Evolutionary conservation across 495 filamentous ascomycete genomes (phyloP).

Genomic region (Neurospora sp.): DNA sequence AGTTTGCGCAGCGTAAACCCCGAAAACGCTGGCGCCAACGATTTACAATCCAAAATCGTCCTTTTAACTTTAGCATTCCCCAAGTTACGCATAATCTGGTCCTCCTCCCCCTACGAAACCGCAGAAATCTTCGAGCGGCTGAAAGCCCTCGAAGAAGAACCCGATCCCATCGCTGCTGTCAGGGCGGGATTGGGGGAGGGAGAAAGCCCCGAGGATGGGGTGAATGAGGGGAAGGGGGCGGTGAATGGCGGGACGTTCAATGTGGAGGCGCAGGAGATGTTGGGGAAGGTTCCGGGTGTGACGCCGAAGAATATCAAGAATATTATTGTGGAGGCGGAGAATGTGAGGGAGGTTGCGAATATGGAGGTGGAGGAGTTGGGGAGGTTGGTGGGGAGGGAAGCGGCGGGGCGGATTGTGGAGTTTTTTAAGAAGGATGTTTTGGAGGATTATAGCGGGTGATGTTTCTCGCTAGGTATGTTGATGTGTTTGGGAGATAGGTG

Average conservation of each 20-base stretch:
- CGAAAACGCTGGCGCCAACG: conserved; percentile 47
- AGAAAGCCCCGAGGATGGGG: conserved; percentile 39
- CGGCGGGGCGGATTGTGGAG: conserved; percentile 61
- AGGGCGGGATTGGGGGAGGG: conserved; percentile 62
- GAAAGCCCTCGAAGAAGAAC: conserved; percentile 80
- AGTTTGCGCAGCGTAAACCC: conserved; percentile 44
- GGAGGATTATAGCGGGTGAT: conserved; percentile 21
- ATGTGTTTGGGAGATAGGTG: not conserved
- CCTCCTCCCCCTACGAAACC: conserved; percentile 85
- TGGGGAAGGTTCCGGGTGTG: conserved; percentile 78
- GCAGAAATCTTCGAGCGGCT: conserved; percentile 93
- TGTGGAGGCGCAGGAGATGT: conserved; percentile 71
- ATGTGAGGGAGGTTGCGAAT: conserved; percentile 77
- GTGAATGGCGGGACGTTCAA: conserved; percentile 33
- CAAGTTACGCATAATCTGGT: conserved; percentile 84
- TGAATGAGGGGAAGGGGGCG: not conserved
- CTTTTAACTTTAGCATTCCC: conserved; percentile 91
- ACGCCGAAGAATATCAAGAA: conserved; percentile 63
- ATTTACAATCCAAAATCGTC: conserved; percentile 86
- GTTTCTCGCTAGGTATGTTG: not conserved
- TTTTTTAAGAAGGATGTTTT: conserved; percentile 81
- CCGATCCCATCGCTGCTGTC: conserved; percentile 81
- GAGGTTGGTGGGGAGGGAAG: conserved; percentile 67
- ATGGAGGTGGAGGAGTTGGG: conserved; percentile 65
- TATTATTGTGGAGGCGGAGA: conserved; percentile 62